A percentile compares a stretch with the other conserved stretches of the same genome.
Conservation (phyloP, 768 basidiomycete species). For the Xanthoconium stramineum region DNA sequence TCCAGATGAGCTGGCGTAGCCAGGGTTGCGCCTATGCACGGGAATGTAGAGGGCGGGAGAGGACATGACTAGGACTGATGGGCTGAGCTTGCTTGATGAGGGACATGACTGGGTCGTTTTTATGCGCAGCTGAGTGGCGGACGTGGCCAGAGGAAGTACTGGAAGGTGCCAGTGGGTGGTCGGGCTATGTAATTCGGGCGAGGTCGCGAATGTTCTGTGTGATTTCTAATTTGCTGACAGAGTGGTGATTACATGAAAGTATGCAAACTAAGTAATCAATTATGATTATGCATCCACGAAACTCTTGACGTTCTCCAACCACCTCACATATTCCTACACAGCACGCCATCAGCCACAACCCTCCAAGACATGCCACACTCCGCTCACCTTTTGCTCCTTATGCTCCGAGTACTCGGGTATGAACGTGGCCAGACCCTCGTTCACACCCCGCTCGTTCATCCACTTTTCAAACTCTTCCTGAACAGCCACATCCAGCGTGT, state of each 20-base stretch:
- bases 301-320: slow-evolving; percentile 77
- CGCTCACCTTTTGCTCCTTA: slow-evolving; percentile 87
- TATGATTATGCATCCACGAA: slow-evolving; percentile 64
- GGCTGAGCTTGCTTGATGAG: neutral
- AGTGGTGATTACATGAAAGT: no score
- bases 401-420: slow-evolving; percentile 83
- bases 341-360: slow-evolving; percentile 3
- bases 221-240: slow-evolving; percentile 3
- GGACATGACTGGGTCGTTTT: neutral
- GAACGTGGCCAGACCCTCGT: slow-evolving; percentile 78
- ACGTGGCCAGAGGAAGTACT: neutral
- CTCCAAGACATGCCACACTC: neutral
- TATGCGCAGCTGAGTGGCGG: neutral
- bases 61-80: slow-evolving; percentile 17
- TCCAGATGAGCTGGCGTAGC: neutral
- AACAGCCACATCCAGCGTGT: slow-evolving; percentile 80
- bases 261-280: neutral
- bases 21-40: slow-evolving; percentile 34
- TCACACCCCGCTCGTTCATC: slow-evolving; percentile 86
- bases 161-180: no score
- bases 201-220: slow-evolving; percentile 19
- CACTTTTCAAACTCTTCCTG: slow-evolving; percentile 92
- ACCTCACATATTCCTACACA: slow-evolving; percentile 83
- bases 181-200: no score
- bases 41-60: slow-evolving; percentile 38